Conservation (phyloP, 805 yeast species). For the Saccharomycopsis synnaedendra region DNA sequence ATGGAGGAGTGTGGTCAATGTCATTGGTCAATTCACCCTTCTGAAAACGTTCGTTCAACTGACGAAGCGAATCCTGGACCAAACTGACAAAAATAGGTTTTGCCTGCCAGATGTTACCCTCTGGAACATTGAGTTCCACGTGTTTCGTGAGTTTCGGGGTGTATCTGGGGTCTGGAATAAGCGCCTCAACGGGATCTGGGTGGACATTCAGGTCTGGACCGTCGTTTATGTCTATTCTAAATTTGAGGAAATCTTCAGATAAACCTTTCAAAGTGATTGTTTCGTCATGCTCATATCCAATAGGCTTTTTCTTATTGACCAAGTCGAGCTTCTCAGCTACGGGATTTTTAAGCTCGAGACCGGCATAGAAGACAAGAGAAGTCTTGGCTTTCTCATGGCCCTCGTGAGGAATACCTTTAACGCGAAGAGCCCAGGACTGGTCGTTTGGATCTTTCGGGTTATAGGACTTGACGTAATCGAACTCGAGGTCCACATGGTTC, state of each 20-base stretch:
- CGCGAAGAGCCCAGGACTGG: slow-evolving; percentile 66
- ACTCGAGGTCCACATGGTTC: slow-evolving; percentile 47
- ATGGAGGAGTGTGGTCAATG: slow-evolving; percentile 26
- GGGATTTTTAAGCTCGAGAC: slow-evolving; percentile 40
- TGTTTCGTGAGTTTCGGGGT: slow-evolving; percentile 59
- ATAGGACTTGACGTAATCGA: slow-evolving; percentile 57
- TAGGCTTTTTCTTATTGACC: slow-evolving; percentile 23
- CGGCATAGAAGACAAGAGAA: slow-evolving; percentile 69
- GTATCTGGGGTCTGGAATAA: slow-evolving; percentile 28
- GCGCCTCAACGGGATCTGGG: slow-evolving; percentile 23
- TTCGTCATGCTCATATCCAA: slow-evolving; percentile 24
- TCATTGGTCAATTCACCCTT: slow-evolving; percentile 17
- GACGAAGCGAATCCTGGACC: slow-evolving; percentile 55
- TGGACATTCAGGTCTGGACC: slow-evolving; percentile 37
- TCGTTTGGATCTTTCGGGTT: slow-evolving; percentile 39
- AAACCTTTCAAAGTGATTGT: slow-evolving; percentile 35
- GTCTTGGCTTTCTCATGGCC: slow-evolving; percentile 39
- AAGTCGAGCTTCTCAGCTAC: slow-evolving; percentile 19
- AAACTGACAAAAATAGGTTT: slow-evolving; percentile 62
- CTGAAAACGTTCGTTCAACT: slow-evolving; percentile 25
- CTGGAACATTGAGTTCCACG: slow-evolving; percentile 58
- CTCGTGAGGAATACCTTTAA: slow-evolving; percentile 51
- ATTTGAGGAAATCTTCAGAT: slow-evolving; percentile 57
- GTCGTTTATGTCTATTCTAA: slow-evolving; percentile 48
- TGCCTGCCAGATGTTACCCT: slow-evolving; percentile 65